Evolutionary conservation across 441 rosid genomes (phyloP).

Genomic region (Bocquillonia castaneifolia): DNA sequence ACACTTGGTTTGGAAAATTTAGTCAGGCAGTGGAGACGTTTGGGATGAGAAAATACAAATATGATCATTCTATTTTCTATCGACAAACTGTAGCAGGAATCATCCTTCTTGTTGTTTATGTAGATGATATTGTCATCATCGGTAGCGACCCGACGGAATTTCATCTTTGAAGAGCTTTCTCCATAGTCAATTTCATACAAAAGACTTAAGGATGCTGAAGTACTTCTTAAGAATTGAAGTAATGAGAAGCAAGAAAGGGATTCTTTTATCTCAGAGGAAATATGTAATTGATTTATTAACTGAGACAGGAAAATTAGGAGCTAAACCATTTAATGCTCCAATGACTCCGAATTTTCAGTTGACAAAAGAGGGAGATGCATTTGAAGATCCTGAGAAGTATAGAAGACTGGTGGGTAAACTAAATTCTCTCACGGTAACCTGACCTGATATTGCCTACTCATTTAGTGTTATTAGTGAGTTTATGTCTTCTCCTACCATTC

Average conservation of each 20-base stretch:
- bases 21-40: background rate
- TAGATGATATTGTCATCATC: background rate
- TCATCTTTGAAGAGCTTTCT: background rate
- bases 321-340: background rate
- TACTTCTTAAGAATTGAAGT: background rate
- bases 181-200: background rate
- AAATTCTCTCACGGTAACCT: background rate
- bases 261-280: background rate
- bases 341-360: background rate
- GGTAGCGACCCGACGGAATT: background rate
- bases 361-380: background rate
- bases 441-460: background rate
- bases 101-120: background rate
- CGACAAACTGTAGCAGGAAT: background rate
- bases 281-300: background rate
- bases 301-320: background rate
- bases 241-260: background rate
- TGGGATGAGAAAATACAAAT: background rate
- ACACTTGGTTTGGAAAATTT: background rate
- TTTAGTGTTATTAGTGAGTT: background rate
- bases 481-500: background rate
- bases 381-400: background rate
- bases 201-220: background rate
- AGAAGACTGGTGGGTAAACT: background rate
- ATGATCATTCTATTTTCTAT: background rate